These are phyloP conservation scores for Ustilago esculenta DNA, from an alignment of 1,284 basidiomycete genomes.

Conservation along the genomic window DNA sequence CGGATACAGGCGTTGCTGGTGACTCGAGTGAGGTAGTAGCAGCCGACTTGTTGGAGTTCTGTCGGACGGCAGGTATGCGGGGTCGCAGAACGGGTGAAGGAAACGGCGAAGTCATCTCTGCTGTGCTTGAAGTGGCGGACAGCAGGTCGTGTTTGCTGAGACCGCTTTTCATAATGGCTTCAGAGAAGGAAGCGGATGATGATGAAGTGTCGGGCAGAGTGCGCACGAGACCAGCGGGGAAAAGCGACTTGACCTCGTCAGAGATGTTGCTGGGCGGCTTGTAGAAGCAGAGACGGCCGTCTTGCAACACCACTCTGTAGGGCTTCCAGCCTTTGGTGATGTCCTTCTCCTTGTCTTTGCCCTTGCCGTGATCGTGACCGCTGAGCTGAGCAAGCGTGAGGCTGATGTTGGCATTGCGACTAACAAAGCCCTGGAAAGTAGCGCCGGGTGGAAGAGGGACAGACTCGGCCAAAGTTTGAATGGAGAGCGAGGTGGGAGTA, in stretches of 20 bases:
- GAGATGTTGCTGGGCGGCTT: constrained; percentile 58
- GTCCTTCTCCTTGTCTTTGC: constrained; percentile 56
- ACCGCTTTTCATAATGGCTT: constrained; percentile 42
- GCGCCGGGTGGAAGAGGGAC: constrained; percentile 49
- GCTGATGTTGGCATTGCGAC: constrained; percentile 58
- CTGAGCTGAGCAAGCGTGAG: constrained; percentile 51
- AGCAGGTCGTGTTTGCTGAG: constrained; percentile 57
- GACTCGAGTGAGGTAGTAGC: background rate
- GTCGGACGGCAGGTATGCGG: constrained; percentile 19
- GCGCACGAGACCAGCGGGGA: constrained; percentile 43
- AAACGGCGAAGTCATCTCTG: constrained; percentile 33
- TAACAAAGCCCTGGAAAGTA: constrained; percentile 54
- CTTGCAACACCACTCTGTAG: constrained; percentile 59
- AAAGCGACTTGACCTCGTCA: constrained; percentile 61
- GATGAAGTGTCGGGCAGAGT: constrained; percentile 14
- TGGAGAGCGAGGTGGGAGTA: constrained; percentile 4
- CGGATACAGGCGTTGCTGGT: constrained; percentile 7
- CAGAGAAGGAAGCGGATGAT: constrained; percentile 18
- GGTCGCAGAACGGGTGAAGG: constrained; percentile 25
- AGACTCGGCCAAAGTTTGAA: constrained; percentile 15
- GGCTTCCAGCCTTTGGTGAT: constrained; percentile 65
- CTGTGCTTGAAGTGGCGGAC: constrained; percentile 47
- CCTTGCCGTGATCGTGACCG: constrained; percentile 36
- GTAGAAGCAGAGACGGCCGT: constrained; percentile 61
- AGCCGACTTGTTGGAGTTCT: constrained; percentile 14